Percentiles rank a stretch among this genome's conserved stretches.
These are phyloP conservation scores for Claviceps sp. DNA, from an alignment of 2,329 filamentous ascomycete species.

Conservation along the genomic window DNA sequence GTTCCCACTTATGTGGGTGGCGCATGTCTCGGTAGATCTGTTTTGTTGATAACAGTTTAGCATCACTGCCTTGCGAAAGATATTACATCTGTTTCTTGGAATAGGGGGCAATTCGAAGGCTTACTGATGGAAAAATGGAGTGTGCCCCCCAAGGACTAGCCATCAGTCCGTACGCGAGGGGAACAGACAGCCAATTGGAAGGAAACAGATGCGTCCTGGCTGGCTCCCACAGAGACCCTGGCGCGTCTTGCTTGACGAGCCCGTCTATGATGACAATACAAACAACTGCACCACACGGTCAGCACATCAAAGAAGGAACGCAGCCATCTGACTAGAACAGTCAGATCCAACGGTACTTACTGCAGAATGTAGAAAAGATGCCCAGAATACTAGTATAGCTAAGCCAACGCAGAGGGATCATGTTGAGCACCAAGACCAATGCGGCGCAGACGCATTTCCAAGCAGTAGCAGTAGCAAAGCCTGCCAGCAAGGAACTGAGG, in stretches of 20 bases:
- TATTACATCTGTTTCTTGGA: too few species aligned
- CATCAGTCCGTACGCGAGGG: conserved; percentile 76
- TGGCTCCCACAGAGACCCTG: conserved; percentile 73
- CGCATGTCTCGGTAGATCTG: conserved; percentile 51
- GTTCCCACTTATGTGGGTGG: conserved; percentile 67
- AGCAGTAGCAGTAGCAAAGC: conserved; percentile 45
- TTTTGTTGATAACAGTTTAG: neutral
- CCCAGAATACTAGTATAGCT: conserved; percentile 87
- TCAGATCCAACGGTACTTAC: conserved; percentile 37
- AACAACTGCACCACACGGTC: conserved; percentile 49
- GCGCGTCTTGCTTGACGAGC: conserved; percentile 63
- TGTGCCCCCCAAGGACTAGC: conserved; percentile 62
- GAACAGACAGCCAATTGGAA: conserved; percentile 72
- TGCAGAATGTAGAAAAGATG: conserved; percentile 80
- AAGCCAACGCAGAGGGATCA: conserved; percentile 68
- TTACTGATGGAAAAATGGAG: conserved; percentile 64
- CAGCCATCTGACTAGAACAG: too few species aligned
- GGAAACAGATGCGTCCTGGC: conserved; percentile 73
- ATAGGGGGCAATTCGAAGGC: conserved; percentile 9
- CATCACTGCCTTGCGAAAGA: neutral
- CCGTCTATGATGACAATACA: conserved; percentile 73
- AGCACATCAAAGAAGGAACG: too few species aligned
- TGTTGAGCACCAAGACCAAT: conserved; percentile 68
- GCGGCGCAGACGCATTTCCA: conserved; percentile 83
- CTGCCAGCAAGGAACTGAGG: conserved; percentile 63